Evolutionary conservation across 139 green algal genomes (phyloP).

Genomic region (Desmodesmus armatus): DNA sequence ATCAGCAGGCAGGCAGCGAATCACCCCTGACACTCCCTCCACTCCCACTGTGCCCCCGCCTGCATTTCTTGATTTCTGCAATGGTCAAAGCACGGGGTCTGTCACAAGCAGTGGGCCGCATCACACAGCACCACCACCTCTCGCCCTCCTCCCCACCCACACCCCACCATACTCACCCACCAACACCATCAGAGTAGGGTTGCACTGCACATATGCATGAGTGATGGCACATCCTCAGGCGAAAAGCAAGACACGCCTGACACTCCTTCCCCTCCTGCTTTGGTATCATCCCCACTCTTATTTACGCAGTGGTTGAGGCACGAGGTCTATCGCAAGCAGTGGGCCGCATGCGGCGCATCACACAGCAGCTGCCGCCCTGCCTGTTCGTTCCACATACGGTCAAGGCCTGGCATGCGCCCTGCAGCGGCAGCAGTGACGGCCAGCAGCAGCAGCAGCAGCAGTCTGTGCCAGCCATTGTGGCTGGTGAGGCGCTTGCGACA

Average conservation of each 20-base stretch:
- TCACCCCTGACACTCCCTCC: too few species aligned
- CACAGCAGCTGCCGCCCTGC: constrained; percentile 56
- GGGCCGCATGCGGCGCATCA: constrained; percentile 61
- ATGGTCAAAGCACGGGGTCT: constrained; percentile 15
- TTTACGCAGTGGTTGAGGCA: constrained; percentile 33
- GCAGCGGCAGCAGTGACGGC: not conserved
- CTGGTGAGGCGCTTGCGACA: constrained; percentile 60
- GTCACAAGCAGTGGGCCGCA: constrained; percentile 47
- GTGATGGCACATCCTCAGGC: too few species aligned
- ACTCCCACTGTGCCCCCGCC: not conserved
- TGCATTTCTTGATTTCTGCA: constrained; percentile 2
- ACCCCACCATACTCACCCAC: too few species aligned
- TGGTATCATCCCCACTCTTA: not conserved
- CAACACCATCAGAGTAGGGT: too few species aligned
- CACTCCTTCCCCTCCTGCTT: not conserved
- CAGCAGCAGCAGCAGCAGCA: not conserved
- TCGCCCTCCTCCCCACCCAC: constrained; percentile 64
- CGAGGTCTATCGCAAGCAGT: constrained; percentile 23
- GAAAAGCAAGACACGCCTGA: too few species aligned
- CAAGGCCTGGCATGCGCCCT: not conserved
- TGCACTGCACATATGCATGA: too few species aligned
- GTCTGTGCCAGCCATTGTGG: not conserved
- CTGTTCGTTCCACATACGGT: constrained; percentile 67
- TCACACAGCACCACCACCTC: constrained; percentile 60
- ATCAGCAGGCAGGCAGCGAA: too few species aligned